Evolutionary conservation across 2,329 filamentous ascomycete genomes (phyloP).

Genomic region (Celoporthe dispersa): DNA sequence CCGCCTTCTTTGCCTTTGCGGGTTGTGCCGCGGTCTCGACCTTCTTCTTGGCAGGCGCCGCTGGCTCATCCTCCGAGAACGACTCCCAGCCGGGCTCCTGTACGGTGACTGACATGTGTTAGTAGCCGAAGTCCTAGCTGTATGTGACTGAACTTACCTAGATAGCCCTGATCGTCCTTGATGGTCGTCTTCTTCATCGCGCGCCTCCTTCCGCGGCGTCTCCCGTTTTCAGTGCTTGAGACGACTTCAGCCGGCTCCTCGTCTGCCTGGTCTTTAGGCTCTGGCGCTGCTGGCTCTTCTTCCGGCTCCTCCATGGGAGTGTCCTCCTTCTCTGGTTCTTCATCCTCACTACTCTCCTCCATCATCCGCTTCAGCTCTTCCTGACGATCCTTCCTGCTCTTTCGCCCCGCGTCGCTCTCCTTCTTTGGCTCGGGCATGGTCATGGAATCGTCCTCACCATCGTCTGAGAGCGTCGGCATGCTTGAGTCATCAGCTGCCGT

Average conservation of each 20-base stretch:
- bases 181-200: slow-evolving; percentile 88
- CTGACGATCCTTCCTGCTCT: slow-evolving; percentile 64
- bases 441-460: slow-evolving; percentile 58
- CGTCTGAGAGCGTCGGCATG: slow-evolving; percentile 56
- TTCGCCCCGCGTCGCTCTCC: slow-evolving; percentile 39
- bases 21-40: slow-evolving; percentile 54
- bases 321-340: slow-evolving; percentile 25
- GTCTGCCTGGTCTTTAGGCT: slow-evolving; percentile 44
- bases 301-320: slow-evolving; percentile 37
- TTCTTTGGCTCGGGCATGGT: slow-evolving; percentile 50
- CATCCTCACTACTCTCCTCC: slow-evolving; percentile 31
- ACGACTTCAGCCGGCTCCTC: slow-evolving; percentile 53
- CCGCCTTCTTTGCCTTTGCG: slow-evolving; percentile 58
- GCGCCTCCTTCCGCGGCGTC: slow-evolving; percentile 75
- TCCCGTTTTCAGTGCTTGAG: slow-evolving; percentile 58
- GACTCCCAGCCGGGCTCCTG: slow-evolving; percentile 88
- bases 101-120: slow-evolving; percentile 68
- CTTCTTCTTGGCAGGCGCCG: slow-evolving; percentile 51
- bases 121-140: slow-evolving; percentile 1
- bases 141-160: slow-evolving; percentile 69
- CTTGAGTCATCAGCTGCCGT: slow-evolving; percentile 51
- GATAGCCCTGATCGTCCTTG: slow-evolving; percentile 87
- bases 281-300: slow-evolving; percentile 46
- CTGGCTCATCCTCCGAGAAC: slow-evolving; percentile 86
- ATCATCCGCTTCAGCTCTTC: slow-evolving; percentile 64